Evolutionary conservation across 73 alveolate species (phyloP).

Genomic region (Breviolum minutum): DNA sequence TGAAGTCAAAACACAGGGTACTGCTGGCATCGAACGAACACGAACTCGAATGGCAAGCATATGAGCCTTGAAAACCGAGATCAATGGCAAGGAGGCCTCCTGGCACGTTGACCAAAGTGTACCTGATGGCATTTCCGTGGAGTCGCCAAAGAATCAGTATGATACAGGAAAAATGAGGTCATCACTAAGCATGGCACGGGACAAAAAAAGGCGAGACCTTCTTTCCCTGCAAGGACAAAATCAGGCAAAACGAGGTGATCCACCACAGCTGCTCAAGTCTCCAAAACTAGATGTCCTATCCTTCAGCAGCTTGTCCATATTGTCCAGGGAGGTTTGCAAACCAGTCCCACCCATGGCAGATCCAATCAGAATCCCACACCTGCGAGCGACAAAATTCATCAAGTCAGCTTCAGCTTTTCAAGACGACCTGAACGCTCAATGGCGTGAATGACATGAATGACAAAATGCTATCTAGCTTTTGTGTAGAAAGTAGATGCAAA

Average conservation of each 20-base stretch:
- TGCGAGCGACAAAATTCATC: neutral
- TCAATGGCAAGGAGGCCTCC: slow-evolving; percentile 83
- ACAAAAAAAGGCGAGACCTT: slow-evolving; percentile 62
- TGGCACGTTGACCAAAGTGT: slow-evolving; percentile 83
- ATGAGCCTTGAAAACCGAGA: slow-evolving; percentile 51
- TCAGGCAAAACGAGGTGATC: neutral
- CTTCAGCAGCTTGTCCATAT: slow-evolving; percentile 91
- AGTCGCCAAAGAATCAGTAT: neutral
- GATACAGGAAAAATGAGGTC: neutral
- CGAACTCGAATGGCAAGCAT: too few species aligned
- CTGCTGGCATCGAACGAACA: neutral
- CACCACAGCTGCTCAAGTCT: neutral
- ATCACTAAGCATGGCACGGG: neutral
- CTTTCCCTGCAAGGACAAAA: slow-evolving; percentile 19
- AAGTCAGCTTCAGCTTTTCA: neutral
- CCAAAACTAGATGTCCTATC: neutral
- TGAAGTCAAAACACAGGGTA: neutral
- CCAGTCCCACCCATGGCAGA: slow-evolving; percentile 86
- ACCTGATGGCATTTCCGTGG: neutral
- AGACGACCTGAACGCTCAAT: too few species aligned
- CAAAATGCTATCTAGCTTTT: too few species aligned
- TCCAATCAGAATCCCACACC: slow-evolving; percentile 83
- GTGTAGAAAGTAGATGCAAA: too few species aligned
- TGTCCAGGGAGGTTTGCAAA: slow-evolving; percentile 58
- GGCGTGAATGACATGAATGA: too few species aligned